A percentile compares a stretch with the other conserved stretches of the same genome.
These are phyloP conservation scores for Pholiota microspora DNA, from an alignment of 768 basidiomycete species.

Conservation along the genomic window DNA sequence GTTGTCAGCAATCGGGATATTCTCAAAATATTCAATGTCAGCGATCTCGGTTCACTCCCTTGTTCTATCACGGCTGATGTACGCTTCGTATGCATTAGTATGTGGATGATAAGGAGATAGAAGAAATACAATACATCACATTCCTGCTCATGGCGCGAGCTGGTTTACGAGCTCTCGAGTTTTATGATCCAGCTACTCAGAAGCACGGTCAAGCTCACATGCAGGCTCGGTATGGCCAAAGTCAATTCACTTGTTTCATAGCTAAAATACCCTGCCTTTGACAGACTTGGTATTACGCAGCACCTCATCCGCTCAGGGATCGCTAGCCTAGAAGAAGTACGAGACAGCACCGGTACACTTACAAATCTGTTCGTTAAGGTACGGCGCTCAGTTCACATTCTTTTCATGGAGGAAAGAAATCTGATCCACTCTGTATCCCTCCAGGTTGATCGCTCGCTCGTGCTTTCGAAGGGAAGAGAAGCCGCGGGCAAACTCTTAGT, in stretches of 20 bases:
- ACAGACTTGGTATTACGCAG: conserved; percentile 78
- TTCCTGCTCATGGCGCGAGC: conserved; percentile 87
- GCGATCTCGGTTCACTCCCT: conserved; percentile 17
- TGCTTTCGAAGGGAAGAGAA: conserved; percentile 61
- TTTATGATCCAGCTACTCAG: conserved; percentile 74
- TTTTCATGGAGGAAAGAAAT: background rate
- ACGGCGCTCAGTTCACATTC: conserved; percentile 20
- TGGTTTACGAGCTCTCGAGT: conserved; percentile 77
- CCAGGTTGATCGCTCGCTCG: conserved; percentile 71
- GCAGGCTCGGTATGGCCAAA: conserved; percentile 69
- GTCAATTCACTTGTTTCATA: conserved; percentile 3
- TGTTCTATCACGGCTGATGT: background rate
- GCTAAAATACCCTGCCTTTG: background rate
- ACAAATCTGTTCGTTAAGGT: conserved; percentile 72
- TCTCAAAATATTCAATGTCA: conserved; percentile 75
- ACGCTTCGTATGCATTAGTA: conserved; percentile 43
- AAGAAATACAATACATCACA: conserved; percentile 78
- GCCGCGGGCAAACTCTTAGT: conserved; percentile 74
- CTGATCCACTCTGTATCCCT: conserved; percentile 8
- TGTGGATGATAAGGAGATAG: conserved; percentile 60
- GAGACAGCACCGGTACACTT: conserved; percentile 52
- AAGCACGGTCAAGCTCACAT: conserved; percentile 91
- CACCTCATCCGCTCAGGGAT: conserved; percentile 72
- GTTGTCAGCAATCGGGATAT: conserved; percentile 77
- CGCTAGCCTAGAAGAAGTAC: conserved; percentile 67